Evolutionary conservation across 2,329 filamentous ascomycete genomes (phyloP).

Genomic region (Aspergillus sojae): DNA sequence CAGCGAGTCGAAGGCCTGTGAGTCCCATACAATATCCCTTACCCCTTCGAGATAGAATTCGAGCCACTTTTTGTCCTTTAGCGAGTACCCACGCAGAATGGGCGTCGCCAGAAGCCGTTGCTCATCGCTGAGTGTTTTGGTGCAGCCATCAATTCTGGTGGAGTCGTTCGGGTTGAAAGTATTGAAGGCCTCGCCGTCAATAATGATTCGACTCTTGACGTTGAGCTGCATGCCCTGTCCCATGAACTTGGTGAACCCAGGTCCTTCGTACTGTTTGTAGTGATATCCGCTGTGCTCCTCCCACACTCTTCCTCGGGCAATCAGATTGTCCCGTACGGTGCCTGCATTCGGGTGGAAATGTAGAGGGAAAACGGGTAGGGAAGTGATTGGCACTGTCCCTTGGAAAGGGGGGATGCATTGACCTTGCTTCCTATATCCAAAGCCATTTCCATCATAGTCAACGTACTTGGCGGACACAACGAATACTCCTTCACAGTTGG

Average conservation of each 20-base stretch:
- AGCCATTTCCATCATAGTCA: slow-evolving; percentile 24
- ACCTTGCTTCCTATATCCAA: slow-evolving; percentile 15
- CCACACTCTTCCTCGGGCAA: slow-evolving; percentile 50
- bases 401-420: slow-evolving; percentile 16
- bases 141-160: slow-evolving; percentile 22
- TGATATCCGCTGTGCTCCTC: slow-evolving; percentile 53
- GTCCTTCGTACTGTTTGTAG: slow-evolving; percentile 54
- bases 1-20: slow-evolving; percentile 50
- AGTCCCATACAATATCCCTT: slow-evolving; percentile 48
- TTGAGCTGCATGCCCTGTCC: slow-evolving; percentile 27
- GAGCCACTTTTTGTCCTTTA: slow-evolving; percentile 44
- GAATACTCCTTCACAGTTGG: slow-evolving; percentile 12
- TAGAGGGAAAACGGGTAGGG: slow-evolving; percentile 48
- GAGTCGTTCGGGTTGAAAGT: slow-evolving; percentile 48
- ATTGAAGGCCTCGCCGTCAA: slow-evolving; percentile 55
- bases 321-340: slow-evolving; percentile 42
- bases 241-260: slow-evolving; percentile 36
- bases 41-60: slow-evolving; percentile 44
- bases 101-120: slow-evolving; percentile 47
- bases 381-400: slow-evolving; percentile 46
- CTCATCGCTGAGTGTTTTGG: slow-evolving; percentile 40
- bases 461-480: slow-evolving; percentile 14
- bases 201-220: slow-evolving; percentile 54
- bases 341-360: slow-evolving; percentile 47
- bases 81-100: slow-evolving; percentile 51